Evolutionary conservation across 176 grass and related monocot genomes (phyloP), one percentile per base, ranked within the genome.

Genomic region (Paspalum vaginatum): DNA sequence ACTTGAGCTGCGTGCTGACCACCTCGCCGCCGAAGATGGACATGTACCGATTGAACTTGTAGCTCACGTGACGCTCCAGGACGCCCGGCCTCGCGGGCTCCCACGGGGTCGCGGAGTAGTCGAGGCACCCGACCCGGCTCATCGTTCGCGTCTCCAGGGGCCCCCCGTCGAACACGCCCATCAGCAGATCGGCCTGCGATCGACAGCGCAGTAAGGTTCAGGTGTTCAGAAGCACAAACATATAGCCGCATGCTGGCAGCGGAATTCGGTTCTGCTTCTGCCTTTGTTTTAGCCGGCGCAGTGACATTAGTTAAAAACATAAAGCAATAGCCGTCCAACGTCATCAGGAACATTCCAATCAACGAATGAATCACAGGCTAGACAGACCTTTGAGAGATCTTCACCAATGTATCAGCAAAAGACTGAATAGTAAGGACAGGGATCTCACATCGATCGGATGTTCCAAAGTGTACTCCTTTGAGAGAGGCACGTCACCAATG

Each of bases 1-100:
- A 70, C 72, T 92, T 94, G 27, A 86, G 51, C 76, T 98, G 92
- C 22, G 75, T 89, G 77, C 92, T 93, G 27, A 84, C 71, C 57
- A 93, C 95, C 78, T 98, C 95, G 17, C 95, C 88, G 11, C 89
- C 90, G 72, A 94, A 92, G 61, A 95, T 88, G 24, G 90, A 85
- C 74, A 91, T 89, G 78, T 92, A 90, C 2, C 92, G 88, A 77
- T 87, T 93, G 72, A 95, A 91, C 81, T 91, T 98, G 84, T 93
- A 95, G 64, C 71, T 82, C 49, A 88, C 74, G 13, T 72, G 90
- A 45, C 95, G 88, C 80, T 95, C 86, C 76, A 85, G 79, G 18
- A 92, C 52, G 72, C 85, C 75, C 0, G 88, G 78, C 61, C 80
- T 75, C 49, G 76, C 68, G 24, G 63, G n/a, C 65, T 81, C 87